Evolutionary conservation across 768 basidiomycete species (phyloP).

Genomic region (Amanita rimosa): DNA sequence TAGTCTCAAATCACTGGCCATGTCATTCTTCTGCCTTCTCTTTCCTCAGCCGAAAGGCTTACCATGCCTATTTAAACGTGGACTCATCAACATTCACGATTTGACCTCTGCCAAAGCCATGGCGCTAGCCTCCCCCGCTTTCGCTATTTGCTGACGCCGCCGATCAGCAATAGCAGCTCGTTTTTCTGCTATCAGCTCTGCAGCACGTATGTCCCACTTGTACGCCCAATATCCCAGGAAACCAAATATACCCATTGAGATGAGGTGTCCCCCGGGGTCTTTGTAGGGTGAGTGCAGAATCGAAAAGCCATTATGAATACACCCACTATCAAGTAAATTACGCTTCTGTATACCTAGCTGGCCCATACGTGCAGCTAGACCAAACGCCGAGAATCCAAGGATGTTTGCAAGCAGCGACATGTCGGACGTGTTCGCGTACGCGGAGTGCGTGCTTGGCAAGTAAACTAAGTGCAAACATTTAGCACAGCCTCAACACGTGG

Average conservation of each 20-base stretch:
- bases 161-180: constrained; percentile 45
- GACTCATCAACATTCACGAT: background rate
- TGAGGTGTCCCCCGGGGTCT: constrained; percentile 67
- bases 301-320: background rate
- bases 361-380: constrained; percentile 73
- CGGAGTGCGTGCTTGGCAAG: constrained; percentile 13
- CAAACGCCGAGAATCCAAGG: constrained; percentile 71
- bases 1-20: background rate
- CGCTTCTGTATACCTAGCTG: constrained; percentile 81
- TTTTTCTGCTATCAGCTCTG: constrained; percentile 51
- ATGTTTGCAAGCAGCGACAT: constrained; percentile 64
- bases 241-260: constrained; percentile 62
- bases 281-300: background rate
- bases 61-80: background rate
- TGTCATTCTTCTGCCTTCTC: background rate
- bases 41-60: background rate
- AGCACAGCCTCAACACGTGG: constrained; percentile 24
- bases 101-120: background rate
- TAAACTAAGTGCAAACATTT: constrained; percentile 21
- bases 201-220: constrained; percentile 52
- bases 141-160: constrained; percentile 26
- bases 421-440: constrained; percentile 10
- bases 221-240: constrained; percentile 69
- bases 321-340: constrained; percentile 72
- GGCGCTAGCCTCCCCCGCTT: constrained; percentile 18